Evolutionary conservation across 2,329 filamentous ascomycete species (phyloP), one percentile per base, ranked within the genome.

Genomic region (Pseudogymnoascus sp.): DNA sequence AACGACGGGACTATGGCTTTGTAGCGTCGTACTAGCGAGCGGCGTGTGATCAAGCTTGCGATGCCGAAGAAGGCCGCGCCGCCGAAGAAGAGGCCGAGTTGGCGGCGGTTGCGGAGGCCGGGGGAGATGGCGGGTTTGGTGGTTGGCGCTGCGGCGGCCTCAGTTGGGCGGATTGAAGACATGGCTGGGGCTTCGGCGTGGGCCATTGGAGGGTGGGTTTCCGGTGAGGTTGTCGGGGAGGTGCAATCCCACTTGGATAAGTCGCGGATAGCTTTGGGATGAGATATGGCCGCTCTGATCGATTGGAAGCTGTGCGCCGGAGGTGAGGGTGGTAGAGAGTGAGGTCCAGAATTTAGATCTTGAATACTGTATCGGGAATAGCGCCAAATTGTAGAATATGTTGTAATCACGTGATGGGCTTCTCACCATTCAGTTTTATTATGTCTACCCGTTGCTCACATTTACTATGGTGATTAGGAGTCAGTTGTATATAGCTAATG

Each of bases 11-110:
- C 76, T 11, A 84, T 78, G 21, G 83, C 79, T 21, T 83, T 73
- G 63, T 83, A 81, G 67, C 89, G 88, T 49, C 86, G 83, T 43
- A 79, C 73, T 37, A 96, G 80, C 7, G 91, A 82, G 60, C 93
- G 86, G 31, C 88, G 83, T 1, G 90, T 89, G 31, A 96, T 78
- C 62, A 88, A 72, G 1, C 89, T 79, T 1, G 91, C 90, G 66
- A 92, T 80, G 21, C 84, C 78, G 67, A 96, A 83, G 76, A 96
- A 96, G 62, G 84, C 80, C 9, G 89, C 82, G 43, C 93, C 93
- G 65, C 87, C 86, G 69, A 88, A 79, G 75, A 95, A 88, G 64
- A 96, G 76, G 23, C 85, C 81, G 12, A 91, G 75, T 73, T 92
- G 88, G 61, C 81, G 81, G 55, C 65, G 62, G 49, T 55, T 55